Percentiles rank a stretch among this genome's conserved stretches.
Conservation (phyloP, 345 rosid species). For the Euphorbia peplus region DNA sequence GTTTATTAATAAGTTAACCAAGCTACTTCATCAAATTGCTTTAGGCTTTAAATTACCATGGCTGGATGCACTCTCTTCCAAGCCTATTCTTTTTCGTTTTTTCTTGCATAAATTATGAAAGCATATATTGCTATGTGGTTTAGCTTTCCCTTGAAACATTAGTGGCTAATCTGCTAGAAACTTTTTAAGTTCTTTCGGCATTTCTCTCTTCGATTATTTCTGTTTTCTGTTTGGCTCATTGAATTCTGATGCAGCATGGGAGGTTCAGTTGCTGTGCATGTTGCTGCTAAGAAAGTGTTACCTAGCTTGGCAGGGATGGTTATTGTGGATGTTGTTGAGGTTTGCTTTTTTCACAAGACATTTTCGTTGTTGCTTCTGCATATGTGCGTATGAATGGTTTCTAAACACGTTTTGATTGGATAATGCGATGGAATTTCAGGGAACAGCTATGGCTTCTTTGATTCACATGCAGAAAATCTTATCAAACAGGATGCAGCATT, state of each 20-base stretch:
- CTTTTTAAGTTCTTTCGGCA: too few relatives aligned
- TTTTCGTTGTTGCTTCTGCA: conserved; percentile 12
- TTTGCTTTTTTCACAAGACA: conserved; percentile 28
- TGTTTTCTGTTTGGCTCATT: neutral
- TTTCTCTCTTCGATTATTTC: neutral
- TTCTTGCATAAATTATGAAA: neutral
- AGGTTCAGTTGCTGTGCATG: conserved; percentile 90
- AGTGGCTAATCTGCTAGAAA: too few relatives aligned
- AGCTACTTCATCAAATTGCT: too few relatives aligned
- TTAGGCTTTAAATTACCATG: too few relatives aligned
- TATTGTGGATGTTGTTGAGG: conserved; percentile 97
- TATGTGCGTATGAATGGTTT: conserved; percentile 21
- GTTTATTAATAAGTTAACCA: too few relatives aligned
- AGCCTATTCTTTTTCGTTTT: too few relatives aligned
- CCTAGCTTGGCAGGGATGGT: conserved; percentile 77
- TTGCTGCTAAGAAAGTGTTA: conserved; percentile 77
- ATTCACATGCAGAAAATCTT: conserved; percentile 92
- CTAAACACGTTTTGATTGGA: conserved; percentile 11
- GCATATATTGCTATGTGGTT: neutral
- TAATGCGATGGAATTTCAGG: conserved; percentile 43
- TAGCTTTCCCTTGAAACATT: conserved; percentile 3
- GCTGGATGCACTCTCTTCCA: too few relatives aligned
- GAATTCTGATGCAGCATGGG: conserved; percentile 69
- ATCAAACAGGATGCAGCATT: conserved; percentile 82
- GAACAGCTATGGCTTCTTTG: conserved; percentile 91